Percentiles rank a stretch among this genome's conserved stretches.
Conservation (phyloP, 2,329 filamentous ascomycete species). For the Trichoderma sp. region DNA sequence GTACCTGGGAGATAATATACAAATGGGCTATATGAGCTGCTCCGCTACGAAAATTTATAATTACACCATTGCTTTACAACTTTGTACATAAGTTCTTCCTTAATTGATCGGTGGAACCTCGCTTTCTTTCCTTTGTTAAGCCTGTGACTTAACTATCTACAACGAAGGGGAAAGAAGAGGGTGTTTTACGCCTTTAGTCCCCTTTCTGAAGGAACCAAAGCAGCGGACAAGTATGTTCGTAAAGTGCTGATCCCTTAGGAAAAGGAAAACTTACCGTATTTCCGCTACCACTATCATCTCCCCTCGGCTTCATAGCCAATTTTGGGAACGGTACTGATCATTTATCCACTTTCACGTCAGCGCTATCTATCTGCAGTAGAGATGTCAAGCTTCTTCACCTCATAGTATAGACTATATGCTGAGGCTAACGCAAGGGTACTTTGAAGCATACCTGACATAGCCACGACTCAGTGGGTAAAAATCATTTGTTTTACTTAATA, state of each 20-base stretch:
- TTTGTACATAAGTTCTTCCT: not conserved
- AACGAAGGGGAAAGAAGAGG: not conserved
- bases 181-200: not conserved
- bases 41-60: not conserved
- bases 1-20: not conserved
- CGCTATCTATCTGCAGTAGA: not conserved
- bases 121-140: not conserved
- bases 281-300: not conserved
- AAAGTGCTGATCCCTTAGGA: not conserved
- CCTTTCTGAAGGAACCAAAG: not conserved
- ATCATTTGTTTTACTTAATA: not conserved
- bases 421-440: not conserved
- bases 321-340: not conserved
- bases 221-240: not conserved
- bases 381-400: not conserved
- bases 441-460: not conserved
- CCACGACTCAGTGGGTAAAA: not conserved
- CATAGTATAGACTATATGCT: not conserved
- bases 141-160: not conserved
- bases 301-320: not conserved
- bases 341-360: not conserved
- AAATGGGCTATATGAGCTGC: not conserved
- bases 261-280: not conserved
- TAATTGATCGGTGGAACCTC: not conserved
- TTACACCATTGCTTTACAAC: not conserved